A percentile compares a stretch with the other conserved stretches of the same genome.
These are phyloP conservation scores for Colletotrichum navitas DNA, from an alignment of 2,329 filamentous ascomycete genomes.

Conservation along the genomic window DNA sequence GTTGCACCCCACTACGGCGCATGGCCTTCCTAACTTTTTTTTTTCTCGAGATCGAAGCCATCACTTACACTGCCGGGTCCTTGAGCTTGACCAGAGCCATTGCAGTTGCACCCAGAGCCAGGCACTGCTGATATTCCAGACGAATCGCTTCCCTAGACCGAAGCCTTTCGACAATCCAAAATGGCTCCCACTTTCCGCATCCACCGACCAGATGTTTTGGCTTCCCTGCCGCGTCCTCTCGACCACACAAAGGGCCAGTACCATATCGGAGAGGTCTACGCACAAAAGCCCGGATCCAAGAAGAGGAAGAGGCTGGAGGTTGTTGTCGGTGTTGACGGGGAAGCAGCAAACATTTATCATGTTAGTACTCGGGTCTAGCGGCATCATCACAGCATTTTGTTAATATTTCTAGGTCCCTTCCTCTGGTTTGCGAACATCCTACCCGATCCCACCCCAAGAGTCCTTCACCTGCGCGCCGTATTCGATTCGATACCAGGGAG, in stretches of 20 bases:
- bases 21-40: conserved; percentile 40
- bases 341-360: conserved; percentile 75
- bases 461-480: conserved; percentile 72
- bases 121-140: conserved; percentile 11
- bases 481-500: conserved; percentile 67
- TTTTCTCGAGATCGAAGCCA: conserved; percentile 36
- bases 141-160: neutral
- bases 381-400: conserved; percentile 23
- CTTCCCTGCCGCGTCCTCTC: conserved; percentile 69
- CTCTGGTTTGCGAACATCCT: conserved; percentile 73
- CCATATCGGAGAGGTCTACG: conserved; percentile 71
- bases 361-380: conserved; percentile 54
- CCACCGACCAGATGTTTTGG: conserved; percentile 74
- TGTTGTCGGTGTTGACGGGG: conserved; percentile 73
- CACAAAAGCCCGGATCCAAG: conserved; percentile 68
- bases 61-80: conserved; percentile 34
- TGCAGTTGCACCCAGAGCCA: conserved; percentile 23
- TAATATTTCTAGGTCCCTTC: conserved; percentile 66
- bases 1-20: conserved; percentile 36
- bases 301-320: conserved; percentile 74
- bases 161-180: conserved; percentile 29
- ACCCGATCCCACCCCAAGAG: conserved; percentile 75
- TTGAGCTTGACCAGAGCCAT: conserved; percentile 27
- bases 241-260: conserved; percentile 62
- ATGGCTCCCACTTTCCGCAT: conserved; percentile 73